These are phyloP conservation scores for Chenopodium suecicum DNA, from an alignment of 148 eudicot genomes.

Conservation along the genomic window DNA sequence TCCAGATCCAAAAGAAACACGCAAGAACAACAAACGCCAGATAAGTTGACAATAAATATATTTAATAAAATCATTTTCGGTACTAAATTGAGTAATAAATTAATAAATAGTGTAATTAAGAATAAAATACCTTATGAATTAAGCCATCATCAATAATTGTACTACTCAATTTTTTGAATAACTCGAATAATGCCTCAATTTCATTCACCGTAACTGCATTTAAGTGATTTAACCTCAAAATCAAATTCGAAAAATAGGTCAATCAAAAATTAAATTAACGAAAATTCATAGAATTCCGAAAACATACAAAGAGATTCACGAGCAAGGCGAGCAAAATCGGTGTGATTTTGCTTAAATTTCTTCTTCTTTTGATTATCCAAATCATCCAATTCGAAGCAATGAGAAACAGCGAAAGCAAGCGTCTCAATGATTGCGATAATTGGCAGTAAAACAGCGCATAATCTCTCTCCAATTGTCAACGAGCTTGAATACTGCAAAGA, in stretches of 20 bases:
- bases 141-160: constrained; percentile 86
- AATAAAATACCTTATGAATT: constrained; percentile 74
- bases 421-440: constrained; percentile 46
- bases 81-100: not conserved
- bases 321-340: constrained; percentile 43
- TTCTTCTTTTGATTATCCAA: not conserved
- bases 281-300: not conserved
- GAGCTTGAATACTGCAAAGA: constrained; percentile 40
- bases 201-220: constrained; percentile 80
- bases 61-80: too few species aligned
- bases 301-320: constrained; percentile 50
- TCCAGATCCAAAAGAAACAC: not conserved
- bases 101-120: too few species aligned
- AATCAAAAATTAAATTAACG: too few species aligned
- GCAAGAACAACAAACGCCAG: not conserved
- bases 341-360: constrained; percentile 11
- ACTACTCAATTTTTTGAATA: constrained; percentile 80
- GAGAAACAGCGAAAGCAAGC: constrained; percentile 32
- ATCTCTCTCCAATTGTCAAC: constrained; percentile 38
- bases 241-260: not conserved
- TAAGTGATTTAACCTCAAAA: not conserved
- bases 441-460: constrained; percentile 49
- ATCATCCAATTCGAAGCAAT: constrained; percentile 34
- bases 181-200: constrained; percentile 79
- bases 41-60: not conserved